Conservation (phyloP, 495 filamentous ascomycete genomes). For the Apiosordaria backusii region DNA sequence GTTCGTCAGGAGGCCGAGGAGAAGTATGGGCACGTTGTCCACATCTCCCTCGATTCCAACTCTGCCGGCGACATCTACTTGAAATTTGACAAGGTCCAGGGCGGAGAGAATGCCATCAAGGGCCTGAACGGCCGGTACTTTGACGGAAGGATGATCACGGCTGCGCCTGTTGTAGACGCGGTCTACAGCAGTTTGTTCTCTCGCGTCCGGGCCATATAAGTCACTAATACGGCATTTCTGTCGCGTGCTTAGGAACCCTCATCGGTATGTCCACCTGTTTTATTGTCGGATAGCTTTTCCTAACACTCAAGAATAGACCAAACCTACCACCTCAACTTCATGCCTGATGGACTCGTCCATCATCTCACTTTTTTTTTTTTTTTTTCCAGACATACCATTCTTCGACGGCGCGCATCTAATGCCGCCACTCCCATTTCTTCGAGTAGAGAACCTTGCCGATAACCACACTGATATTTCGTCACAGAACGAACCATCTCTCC, state of each 20-base stretch:
- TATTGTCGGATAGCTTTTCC: background rate
- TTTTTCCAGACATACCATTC: background rate
- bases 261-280: constrained; percentile 24
- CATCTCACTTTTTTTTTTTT: background rate
- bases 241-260: constrained; percentile 39
- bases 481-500: background rate
- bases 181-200: constrained; percentile 98
- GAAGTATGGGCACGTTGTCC: constrained; percentile 97
- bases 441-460: background rate
- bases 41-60: constrained; percentile 93
- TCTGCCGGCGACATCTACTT: constrained; percentile 95
- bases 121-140: constrained; percentile 97
- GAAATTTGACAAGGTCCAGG: constrained; percentile 92
- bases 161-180: constrained; percentile 92
- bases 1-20: constrained; percentile 88
- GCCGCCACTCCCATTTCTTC: background rate
- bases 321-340: background rate
- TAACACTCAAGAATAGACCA: background rate
- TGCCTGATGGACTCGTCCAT: background rate
- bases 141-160: constrained; percentile 82
- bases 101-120: constrained; percentile 95
- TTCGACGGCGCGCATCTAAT: background rate
- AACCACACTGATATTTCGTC: background rate
- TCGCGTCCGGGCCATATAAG: constrained; percentile 69
- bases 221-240: constrained; percentile 49